Evolutionary conservation across 805 yeast genomes (phyloP), one percentile per base, ranked within the genome.

Genomic region (Lipomyces chichibuensis): DNA sequence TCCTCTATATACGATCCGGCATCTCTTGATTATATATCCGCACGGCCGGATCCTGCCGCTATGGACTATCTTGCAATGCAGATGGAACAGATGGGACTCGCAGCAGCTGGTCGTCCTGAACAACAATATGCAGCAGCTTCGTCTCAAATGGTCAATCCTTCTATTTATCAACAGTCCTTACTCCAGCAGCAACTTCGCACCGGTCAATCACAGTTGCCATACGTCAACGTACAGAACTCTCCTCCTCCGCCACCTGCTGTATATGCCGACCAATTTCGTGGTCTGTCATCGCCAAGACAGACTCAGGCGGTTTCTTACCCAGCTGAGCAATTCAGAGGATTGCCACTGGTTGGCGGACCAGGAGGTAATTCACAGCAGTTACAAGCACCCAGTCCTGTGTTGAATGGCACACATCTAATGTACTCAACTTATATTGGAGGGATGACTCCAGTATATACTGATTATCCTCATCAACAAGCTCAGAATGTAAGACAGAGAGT

Each of bases 101-200:
- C 64, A 39, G 33, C 58, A 17, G 17, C 46, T 14, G 37, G 25
- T 29, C n/a, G 51, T n/a, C 14, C 49, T 20, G 32, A 52, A 33
- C 37, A 25, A n/a, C 23, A 14, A 17, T 37, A 23, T 46, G 23
- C 29, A 37, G n/a, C 62, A 32, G 57, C 27, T 7, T 17, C 60
- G 46, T 35, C 60, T 8, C 51, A 9, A 43, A 33, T 37, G 33
- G 51, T 37, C 39, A 63, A 35, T 29, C 33, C 54, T 14, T 58
- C 63, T 20, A 29, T 61, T 55, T 61, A 65, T 51, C 69, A 62
- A 53, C 66, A 63, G 46, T 56, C 51, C 25, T 25, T 39, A 57
- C 56, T 52, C 23, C 66, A 63, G 23, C 66, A 62, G 58, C 57
- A 25, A 17, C 33, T 33, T 29, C 52, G 23, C 17, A n/a, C 20